Base-by-base conservation (phyloP, 2,329 filamentous ascomycete species). In the Colletotrichum sp. region DNA sequence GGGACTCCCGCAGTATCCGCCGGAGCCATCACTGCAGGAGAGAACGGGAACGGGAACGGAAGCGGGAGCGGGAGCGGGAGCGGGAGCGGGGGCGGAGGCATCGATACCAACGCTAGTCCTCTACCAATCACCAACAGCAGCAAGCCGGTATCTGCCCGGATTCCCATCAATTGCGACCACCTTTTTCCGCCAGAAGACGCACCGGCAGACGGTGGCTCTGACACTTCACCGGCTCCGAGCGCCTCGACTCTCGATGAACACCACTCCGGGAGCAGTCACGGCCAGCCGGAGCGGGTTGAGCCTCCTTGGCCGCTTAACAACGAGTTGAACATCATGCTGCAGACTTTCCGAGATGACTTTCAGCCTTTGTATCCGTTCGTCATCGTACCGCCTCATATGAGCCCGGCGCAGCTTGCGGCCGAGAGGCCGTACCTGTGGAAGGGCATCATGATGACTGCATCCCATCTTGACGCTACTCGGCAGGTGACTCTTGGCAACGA, bases 381-480 rank as follows among this genome's bases (percentile, higher is more conserved):
- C 10, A 77, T 86, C 16, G 80, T 89, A 6, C 84, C 88, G 1
- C 76, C 78, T 28, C 76, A 82, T 60, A 78, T 87, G 77, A 80
- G 79, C 5, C 82, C 87, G 2, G 78, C 79, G 3, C 80, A 85
- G 76, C 80, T 90, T 60, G 83, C 82, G 30, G 78, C 79, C 30
- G 75, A 83, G 74, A 81, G 84, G 8, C 88, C 88, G 26, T 87
- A 87, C 55, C 77, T 89, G 55, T 90, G 88, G 87, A 89, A 88
- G 78, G 86, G 84, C 6, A 79, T 87, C 76, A 89, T 90, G 85
- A 84, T 89, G 80, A 83, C 83, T 65, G 81, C 83, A 21, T 83
- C 81, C 71, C 83, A 87, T 65, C 82, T 84, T 3, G 85, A 90
- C 61, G 87, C 87, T 1, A 71, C 80, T 30, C 83, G 87, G 52